Base-by-base conservation (phyloP, 2,329 filamentous ascomycete species). In the Phialophora tarda region DNA sequence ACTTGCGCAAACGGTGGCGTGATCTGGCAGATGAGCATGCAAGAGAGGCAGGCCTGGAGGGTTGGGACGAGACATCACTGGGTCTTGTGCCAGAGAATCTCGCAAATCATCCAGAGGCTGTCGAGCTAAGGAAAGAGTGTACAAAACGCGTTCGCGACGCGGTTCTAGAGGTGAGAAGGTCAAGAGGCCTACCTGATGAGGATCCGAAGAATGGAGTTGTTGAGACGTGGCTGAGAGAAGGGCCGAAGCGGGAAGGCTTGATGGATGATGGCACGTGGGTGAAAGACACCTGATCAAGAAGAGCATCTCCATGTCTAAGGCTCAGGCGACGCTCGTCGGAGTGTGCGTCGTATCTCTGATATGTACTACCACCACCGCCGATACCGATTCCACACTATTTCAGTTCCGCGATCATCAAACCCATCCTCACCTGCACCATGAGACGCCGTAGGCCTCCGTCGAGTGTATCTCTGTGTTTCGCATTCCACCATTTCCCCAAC, bases 71-170 rank as follows among this genome's bases (percentile, higher is more conserved):
- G 34, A 64, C 78, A 21, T 75, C 78, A 2, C 57, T 80, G 1
- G 90, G 88, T 0, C 85, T 89, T 14, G 76, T 91, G 63, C 86
- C 80, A 14, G 88, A 91, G 24, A 82, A 85, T 48, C 80, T 94
- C 30, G 88, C 88, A 77, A 85, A 88, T 71, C 86, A 88, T 11
- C 78, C 82, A n/a, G 93, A 97, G 78, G 94, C 92, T 0, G 84
- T 90, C 61, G 84, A 88, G 71, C 81, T 96, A 69, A 84, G 95
- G 65, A 88, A 91, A 62, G 92, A 97, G 77, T 92, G 94, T 57
- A 92, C 94, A 1, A 84, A 84, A 76, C 85, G 89, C 66, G 87
- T 98, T 38, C 85, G 95, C 57, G 85, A 90, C 63, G 90, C 96
- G 76, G 89, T 99, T 2, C 79, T 94, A 59, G 91, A 92, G 73